Conservation (phyloP, 768 basidiomycete species). For the Lentinula edodes region DNA sequence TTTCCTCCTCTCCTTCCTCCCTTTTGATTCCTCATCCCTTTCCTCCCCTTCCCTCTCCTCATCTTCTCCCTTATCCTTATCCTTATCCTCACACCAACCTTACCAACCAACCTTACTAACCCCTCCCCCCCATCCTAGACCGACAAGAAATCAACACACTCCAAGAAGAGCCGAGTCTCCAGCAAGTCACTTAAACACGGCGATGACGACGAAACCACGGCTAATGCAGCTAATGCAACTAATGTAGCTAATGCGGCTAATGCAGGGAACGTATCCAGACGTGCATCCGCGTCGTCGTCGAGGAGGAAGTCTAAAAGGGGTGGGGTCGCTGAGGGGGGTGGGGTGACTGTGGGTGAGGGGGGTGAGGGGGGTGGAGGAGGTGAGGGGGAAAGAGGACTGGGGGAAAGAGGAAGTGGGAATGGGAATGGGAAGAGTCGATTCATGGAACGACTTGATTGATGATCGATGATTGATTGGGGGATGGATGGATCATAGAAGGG, state of each 20-base stretch:
- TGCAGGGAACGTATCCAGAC: constrained; percentile 30
- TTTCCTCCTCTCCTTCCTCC: not conserved
- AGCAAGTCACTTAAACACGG: constrained; percentile 9
- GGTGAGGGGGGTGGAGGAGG: not conserved
- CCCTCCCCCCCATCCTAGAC: constrained; percentile 14
- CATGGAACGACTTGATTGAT: constrained; percentile 8
- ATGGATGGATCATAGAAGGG: no score
- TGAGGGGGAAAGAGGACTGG: no score
- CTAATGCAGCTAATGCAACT: no score
- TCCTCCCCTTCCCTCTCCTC: not conserved
- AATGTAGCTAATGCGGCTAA: constrained; percentile 10
- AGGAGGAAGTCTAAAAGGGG: constrained; percentile 30
- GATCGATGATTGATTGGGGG: not conserved
- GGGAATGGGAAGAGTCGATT: constrained; percentile 14
- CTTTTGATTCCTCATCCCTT: not conserved
- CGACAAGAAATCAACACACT: constrained; percentile 31
- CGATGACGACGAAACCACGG: no score
- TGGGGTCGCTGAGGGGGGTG: not conserved
- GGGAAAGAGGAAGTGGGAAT: no score
- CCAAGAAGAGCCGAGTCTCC: constrained; percentile 10
- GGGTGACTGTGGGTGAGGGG: not conserved
- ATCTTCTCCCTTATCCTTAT: not conserved
- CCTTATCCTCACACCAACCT: no score
- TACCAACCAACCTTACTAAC: no score
- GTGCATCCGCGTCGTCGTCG: constrained; percentile 28